Evolutionary conservation across 345 rosid species (phyloP).

Genomic region (Eucalyptus cladocalyx): DNA sequence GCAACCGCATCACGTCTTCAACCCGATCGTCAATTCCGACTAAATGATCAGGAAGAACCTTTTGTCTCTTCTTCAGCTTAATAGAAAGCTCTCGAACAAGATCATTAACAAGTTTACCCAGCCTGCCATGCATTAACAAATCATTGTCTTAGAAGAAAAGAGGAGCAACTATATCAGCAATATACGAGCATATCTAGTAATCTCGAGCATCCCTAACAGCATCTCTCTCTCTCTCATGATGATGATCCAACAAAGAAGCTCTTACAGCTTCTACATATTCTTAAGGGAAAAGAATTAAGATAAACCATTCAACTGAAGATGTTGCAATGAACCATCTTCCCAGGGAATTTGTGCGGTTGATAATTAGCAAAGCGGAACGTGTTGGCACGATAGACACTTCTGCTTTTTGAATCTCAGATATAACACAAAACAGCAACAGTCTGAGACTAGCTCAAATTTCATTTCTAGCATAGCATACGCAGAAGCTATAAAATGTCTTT

Average conservation of each 20-base stretch:
- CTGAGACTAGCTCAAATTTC: neutral
- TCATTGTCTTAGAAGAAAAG: neutral
- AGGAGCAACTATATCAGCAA: neutral
- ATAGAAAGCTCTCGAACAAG: neutral
- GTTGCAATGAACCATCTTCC: neutral
- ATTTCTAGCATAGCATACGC: rapidly evolving
- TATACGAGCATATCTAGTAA: neutral
- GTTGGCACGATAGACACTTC: neutral
- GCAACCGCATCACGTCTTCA: neutral
- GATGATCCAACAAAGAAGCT: neutral
- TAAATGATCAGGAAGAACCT: neutral
- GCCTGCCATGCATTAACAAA: neutral
- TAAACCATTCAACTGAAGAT: no score
- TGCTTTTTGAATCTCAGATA: neutral
- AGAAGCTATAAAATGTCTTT: neutral
- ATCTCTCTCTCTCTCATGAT: neutral
- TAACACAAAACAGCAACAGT: neutral
- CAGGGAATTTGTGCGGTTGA: neutral
- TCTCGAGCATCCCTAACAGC: no score
- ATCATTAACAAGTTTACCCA: neutral
- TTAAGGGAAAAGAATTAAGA: neutral
- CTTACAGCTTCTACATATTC: neutral
- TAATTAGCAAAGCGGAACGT: neutral
- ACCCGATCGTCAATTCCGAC: neutral
- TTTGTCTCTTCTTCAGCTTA: neutral